Evolutionary conservation across 169 alveolate genomes (phyloP), one percentile per base, ranked within the genome.

Genomic region (Cyclospora cayetanensis): DNA sequence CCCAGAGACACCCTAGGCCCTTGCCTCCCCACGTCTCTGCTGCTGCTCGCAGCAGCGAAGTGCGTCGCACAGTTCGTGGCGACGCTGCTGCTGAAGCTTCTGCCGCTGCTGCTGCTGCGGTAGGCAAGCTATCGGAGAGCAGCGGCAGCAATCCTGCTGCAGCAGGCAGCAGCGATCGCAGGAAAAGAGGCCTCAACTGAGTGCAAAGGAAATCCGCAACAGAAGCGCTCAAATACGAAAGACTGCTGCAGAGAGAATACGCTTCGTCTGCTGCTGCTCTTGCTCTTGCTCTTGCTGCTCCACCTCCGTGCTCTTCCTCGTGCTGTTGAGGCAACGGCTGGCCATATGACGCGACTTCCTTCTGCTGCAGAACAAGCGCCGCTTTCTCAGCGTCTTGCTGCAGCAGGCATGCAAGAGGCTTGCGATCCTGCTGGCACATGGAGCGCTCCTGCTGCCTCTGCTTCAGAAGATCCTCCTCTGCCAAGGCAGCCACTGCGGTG

Each of bases 121-220:
- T 18, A 37, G n/a, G 41, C 22, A 53, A 29, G 46, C 52, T 27
- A 20, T n/a, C 39, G 66, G 50, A 50, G 43, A 88, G 92, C 63
- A 88, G 92, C 60, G 92, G 92, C 52, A 88, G 79, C 50, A 88
- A 37, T 25, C 82, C 79, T 35, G 92, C 43, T 22, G 92, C 86
- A 18, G 92, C 87, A 29, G 63, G 88, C 72, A 80, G 92, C 79
- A 80, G 87, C 46, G 92, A 37, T 15, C 92, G 79, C 80, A 80
- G 46, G 39, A 88, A 80, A 37, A 72, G 63, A 35, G 92, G 92
- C 66, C 92, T 74, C 88, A 88, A 68, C 74, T 88, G 92, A 22
- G 88, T 35, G 50, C 92, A 76, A 11, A 88, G 34, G 52, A 72
- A 88, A 35, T 63, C 79, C 12, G 74, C 82, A 12, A 88, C 25